phyloP scores from a whole-genome alignment of 179 eudicot genomes.

The Camellia oleifera region DNA sequence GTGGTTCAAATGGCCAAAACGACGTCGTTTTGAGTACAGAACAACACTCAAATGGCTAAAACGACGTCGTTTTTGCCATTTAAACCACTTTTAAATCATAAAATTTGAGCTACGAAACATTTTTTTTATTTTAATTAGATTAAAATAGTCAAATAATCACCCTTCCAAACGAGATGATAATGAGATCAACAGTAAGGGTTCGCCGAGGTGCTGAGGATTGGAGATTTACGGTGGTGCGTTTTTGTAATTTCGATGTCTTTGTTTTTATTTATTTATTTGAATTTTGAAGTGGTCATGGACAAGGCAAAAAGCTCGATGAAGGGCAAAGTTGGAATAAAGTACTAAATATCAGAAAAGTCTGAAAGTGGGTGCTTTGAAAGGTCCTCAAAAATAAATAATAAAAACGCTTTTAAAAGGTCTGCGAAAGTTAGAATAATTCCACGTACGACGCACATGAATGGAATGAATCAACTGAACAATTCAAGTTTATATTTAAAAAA shows the following conservation, averaged over 20 bases:
- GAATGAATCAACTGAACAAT: not conserved
- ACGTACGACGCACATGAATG: conserved; percentile 6
- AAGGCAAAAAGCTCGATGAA: not conserved
- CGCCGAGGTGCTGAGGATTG: not conserved
- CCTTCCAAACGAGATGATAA: not conserved
- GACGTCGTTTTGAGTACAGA: no score
- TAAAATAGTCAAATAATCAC: not conserved
- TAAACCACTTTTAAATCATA: no score
- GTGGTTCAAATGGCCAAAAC: no score
- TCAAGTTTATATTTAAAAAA: not conserved
- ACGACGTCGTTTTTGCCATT: no score
- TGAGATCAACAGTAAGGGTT: not conserved
- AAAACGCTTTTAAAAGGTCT: not conserved
- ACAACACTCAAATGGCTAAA: no score
- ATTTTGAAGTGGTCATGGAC: no score
- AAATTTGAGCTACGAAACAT: no score
- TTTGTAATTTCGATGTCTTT: not conserved
- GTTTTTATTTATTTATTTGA: no score
- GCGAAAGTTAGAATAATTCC: conserved; percentile 6
- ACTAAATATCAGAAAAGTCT: not conserved
- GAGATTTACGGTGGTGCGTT: not conserved
- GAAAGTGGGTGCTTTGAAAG: not conserved
- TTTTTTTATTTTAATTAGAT: no score
- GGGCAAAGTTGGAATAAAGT: conserved; percentile 12
- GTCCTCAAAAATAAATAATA: not conserved